phyloP scores from a whole-genome alignment of 441 rosid species.

The Lepidium campestre region DNA sequence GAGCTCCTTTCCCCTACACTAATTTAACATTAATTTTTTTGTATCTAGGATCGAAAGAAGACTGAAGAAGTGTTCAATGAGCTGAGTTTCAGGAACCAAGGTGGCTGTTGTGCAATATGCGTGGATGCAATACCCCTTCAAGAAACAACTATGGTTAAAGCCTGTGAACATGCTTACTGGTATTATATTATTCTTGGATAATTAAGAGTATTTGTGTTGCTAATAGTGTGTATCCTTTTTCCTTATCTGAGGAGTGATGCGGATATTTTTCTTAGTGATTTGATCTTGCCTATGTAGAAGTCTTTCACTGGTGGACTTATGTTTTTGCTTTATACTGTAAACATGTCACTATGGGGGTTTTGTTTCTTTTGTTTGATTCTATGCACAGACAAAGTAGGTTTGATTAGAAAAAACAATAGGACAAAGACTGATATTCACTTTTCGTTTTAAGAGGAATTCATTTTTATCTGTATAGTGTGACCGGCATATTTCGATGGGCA shows the following conservation, averaged over 20 bases:
- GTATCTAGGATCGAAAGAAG: slow-evolving; percentile 9
- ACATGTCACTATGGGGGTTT: not conserved
- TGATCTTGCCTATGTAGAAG: not conserved
- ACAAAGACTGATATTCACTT: not conserved
- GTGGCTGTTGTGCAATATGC: slow-evolving; percentile 31
- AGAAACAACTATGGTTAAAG: slow-evolving; percentile 34
- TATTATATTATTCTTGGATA: slow-evolving; percentile 7
- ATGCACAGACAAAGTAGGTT: not conserved
- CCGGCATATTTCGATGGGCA: slow-evolving; percentile 88
- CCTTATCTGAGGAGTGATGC: not conserved
- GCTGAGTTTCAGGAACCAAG: slow-evolving; percentile 30
- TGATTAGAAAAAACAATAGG: not conserved
- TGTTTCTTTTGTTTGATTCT: not conserved
- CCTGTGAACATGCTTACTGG: slow-evolving; percentile 37
- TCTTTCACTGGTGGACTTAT: not conserved
- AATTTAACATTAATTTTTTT: not conserved
- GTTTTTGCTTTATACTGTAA: not conserved
- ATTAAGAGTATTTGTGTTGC: not conserved
- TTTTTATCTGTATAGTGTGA: slow-evolving; percentile 50
- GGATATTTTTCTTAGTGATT: not conserved
- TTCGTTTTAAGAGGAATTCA: slow-evolving; percentile 9
- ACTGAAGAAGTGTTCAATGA: not conserved
- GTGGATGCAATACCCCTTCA: slow-evolving; percentile 27
- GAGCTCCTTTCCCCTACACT: not conserved
- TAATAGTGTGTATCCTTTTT: not conserved